Evolutionary conservation across 2,329 filamentous ascomycete genomes (phyloP).

Genomic region (Delphinella strobiligena): DNA sequence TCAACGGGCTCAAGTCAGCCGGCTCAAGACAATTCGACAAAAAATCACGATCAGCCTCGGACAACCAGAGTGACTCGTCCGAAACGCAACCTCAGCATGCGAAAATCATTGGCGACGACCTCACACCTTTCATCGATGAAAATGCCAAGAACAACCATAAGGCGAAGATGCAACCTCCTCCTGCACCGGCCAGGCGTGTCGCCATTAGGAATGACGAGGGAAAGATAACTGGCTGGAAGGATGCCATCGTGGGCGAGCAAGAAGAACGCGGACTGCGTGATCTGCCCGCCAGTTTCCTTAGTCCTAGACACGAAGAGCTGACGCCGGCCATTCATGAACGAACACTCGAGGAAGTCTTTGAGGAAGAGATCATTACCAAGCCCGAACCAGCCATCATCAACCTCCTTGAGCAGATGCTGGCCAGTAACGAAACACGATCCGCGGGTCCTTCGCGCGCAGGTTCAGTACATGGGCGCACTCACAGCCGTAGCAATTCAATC

Average conservation of each 20-base stretch:
- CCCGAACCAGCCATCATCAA: slow-evolving; percentile 5
- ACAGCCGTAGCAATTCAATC: slow-evolving; percentile 4
- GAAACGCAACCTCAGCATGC: background rate
- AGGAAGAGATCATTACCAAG: slow-evolving; percentile 5
- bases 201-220: slow-evolving; percentile 5
- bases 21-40: background rate
- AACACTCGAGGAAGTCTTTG: slow-evolving; percentile 4
- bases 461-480: slow-evolving; percentile 1
- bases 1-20: background rate
- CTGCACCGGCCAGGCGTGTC: background rate
- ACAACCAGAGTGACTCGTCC: no score
- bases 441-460: slow-evolving; percentile 2
- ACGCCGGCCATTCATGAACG: slow-evolving; percentile 3
- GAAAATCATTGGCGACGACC: slow-evolving; percentile 2
- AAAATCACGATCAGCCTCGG: no score
- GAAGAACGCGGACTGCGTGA: slow-evolving; percentile 1
- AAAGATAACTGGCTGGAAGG: slow-evolving; percentile 7
- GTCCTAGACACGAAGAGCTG: background rate
- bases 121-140: slow-evolving; percentile 5
- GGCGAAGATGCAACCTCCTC: background rate
- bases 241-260: background rate
- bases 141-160: background rate
- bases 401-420: slow-evolving; percentile 5
- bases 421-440: slow-evolving; percentile 3
- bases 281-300: slow-evolving; percentile 3